Evolutionary conservation across 2,329 filamentous ascomycete genomes (phyloP), one percentile per base, ranked within the genome.

Genomic region (Pyricularia grisea): DNA sequence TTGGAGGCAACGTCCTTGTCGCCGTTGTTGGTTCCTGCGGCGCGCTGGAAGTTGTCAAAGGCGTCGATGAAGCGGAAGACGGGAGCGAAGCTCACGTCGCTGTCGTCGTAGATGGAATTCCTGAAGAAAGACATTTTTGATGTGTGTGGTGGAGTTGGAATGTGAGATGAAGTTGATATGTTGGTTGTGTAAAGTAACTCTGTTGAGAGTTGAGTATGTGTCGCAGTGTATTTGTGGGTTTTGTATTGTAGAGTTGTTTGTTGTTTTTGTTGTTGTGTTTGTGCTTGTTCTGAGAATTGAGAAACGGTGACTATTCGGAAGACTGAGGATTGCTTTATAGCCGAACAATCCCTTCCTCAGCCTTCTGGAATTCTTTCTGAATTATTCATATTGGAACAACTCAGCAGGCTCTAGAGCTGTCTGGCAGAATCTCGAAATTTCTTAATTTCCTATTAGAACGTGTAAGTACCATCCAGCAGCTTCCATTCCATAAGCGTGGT

Each of bases 41-140:
- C 25, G 64, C 69, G 70, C 65, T 71, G 70, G 78, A 88, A 87
- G 76, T 79, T 81, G 75, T 89, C 86, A 72, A 86, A 88, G 78
- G 89, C 87, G 73, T 89, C 86, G 67, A 90, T 84, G 70, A 90
- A 82, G 70, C 86, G 86, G 83, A 90, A 88, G 75, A 90, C 84
- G 70, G 73, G 74, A 68, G 69, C 68, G 63, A 75, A 73, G 27
- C 72, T 70, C 63, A 72, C 68, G 67, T 75, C 73, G 68, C 72
- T 72, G 28, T 68, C 69, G 61, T 69, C 42, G 72, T 74, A 75
- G 68, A 73, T 81, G 74, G 83, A 79, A 75, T 83, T 82, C 70
- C 84, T 81, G 81, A 88, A 88, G 81, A 88, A 81, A 73, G 86
- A 83, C 87, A 89, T 89, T 77, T 78, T 88, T 80, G 66, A 50